phyloP scores from a whole-genome alignment of 352 stramenopile species.

The Globisporangium solare region DNA sequence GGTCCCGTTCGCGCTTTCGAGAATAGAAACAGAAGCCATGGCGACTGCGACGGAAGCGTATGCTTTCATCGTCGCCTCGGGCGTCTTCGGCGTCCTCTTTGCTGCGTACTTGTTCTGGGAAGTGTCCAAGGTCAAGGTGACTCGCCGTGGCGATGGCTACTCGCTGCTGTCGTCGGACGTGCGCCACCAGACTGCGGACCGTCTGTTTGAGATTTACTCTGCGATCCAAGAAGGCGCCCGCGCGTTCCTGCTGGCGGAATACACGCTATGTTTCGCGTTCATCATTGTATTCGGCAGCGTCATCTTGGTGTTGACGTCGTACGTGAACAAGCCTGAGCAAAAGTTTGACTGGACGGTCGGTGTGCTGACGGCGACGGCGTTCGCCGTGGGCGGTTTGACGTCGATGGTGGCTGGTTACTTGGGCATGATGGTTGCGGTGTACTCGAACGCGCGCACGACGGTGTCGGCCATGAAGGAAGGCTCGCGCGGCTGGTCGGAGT shows the following conservation, averaged over 20 bases:
- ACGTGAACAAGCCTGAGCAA: constrained; percentile 80
- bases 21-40: constrained; percentile 29
- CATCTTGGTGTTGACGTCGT: constrained; percentile 91
- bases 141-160: constrained; percentile 78
- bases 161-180: constrained; percentile 67
- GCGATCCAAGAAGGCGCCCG: constrained; percentile 98
- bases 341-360: constrained; percentile 89
- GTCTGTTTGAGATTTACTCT: constrained; percentile 91
- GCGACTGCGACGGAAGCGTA: constrained; percentile 53
- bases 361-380: constrained; percentile 93
- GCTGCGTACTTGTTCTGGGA: constrained; percentile 84
- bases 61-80: constrained; percentile 53
- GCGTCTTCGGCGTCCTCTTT: constrained; percentile 80
- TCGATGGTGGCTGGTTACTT: constrained; percentile 98
- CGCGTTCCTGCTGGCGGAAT: constrained; percentile 97
- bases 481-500: constrained; percentile 90
- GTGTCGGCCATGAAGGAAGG: constrained; percentile 94
- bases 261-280: constrained; percentile 97
- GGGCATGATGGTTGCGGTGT: constrained; percentile 99
- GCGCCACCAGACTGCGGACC: constrained; percentile 79
- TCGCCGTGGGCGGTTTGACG: constrained; percentile 97
- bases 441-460: constrained; percentile 98
- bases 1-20: constrained; percentile 9
- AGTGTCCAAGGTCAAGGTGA: constrained; percentile 87
- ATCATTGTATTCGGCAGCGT: constrained; percentile 87